Evolutionary conservation across 129 eudicot genomes (phyloP).

Genomic region (Flaveria bidentis): DNA sequence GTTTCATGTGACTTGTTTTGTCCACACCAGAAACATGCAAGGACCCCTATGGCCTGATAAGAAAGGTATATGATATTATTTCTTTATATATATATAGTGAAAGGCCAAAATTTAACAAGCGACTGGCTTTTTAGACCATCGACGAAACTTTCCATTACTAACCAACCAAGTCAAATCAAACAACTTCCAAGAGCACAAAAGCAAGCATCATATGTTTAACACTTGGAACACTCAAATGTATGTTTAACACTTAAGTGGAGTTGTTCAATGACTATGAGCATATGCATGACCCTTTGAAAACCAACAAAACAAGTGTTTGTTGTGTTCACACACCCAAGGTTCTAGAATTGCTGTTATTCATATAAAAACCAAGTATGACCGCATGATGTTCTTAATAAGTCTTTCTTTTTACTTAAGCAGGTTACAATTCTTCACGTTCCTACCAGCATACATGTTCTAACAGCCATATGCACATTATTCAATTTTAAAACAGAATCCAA

Average conservation of each 20-base stretch:
- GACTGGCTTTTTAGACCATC: neutral
- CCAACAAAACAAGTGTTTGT: neutral
- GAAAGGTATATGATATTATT: constrained; percentile 1
- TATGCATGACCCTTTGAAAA: neutral
- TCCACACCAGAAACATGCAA: constrained; percentile 22
- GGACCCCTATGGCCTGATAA: constrained; percentile 21
- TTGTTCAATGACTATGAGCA: neutral
- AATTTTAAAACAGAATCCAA: constrained; percentile 1
- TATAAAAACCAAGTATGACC: neutral
- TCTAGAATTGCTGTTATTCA: neutral
- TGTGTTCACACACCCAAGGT: neutral
- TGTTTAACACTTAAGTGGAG: neutral
- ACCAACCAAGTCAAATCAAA: neutral
- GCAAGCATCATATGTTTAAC: neutral
- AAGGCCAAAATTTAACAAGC: neutral
- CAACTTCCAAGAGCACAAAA: neutral
- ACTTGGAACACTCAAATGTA: neutral
- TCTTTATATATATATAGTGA: neutral
- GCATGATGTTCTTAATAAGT: neutral
- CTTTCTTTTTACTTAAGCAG: constrained; percentile 1
- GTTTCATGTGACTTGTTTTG: constrained; percentile 38
- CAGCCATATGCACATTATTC: neutral
- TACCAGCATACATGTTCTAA: neutral
- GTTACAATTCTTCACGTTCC: constrained; percentile 10
- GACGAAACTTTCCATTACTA: neutral